Evolutionary conservation across 2,329 filamentous ascomycete genomes (phyloP).

Genomic region (Juglanconis oblonga): DNA sequence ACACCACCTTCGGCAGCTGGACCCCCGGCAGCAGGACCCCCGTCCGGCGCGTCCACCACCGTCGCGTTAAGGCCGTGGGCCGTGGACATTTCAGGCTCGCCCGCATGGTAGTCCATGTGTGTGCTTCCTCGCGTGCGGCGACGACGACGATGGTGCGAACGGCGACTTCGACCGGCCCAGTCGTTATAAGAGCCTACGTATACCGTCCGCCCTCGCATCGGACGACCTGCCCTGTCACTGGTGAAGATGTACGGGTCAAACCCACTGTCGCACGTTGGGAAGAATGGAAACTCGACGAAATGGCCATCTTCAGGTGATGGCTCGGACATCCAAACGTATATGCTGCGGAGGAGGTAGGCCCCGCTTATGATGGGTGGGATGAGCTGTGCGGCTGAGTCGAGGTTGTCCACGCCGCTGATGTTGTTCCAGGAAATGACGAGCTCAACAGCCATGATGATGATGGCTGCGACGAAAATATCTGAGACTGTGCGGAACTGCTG

Average conservation of each 20-base stretch:
- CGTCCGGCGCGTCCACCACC: neutral
- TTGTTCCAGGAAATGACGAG: conserved; percentile 22
- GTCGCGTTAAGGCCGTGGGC: neutral
- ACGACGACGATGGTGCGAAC: neutral
- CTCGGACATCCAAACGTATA: conserved; percentile 7
- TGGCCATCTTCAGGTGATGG: conserved; percentile 4
- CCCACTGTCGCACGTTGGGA: neutral
- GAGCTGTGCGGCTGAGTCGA: conserved; percentile 23
- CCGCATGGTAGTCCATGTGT: neutral
- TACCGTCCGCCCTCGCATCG: neutral
- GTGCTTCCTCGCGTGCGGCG: neutral
- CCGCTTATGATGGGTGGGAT: conserved; percentile 16
- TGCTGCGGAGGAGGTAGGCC: conserved; percentile 7
- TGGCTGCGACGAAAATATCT: conserved; percentile 19
- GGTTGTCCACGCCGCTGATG: conserved; percentile 26
- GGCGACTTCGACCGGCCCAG: neutral
- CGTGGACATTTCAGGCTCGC: neutral
- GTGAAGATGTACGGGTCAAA: neutral
- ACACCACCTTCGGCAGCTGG: neutral
- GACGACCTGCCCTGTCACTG: neutral
- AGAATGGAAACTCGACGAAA: neutral
- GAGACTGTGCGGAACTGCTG: conserved; percentile 21
- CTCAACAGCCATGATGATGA: conserved; percentile 22
- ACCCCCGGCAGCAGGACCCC: neutral
- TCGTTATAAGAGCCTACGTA: neutral